Conservation (phyloP, 768 basidiomycete species). For the Phanerodontia chrysosporium region DNA sequence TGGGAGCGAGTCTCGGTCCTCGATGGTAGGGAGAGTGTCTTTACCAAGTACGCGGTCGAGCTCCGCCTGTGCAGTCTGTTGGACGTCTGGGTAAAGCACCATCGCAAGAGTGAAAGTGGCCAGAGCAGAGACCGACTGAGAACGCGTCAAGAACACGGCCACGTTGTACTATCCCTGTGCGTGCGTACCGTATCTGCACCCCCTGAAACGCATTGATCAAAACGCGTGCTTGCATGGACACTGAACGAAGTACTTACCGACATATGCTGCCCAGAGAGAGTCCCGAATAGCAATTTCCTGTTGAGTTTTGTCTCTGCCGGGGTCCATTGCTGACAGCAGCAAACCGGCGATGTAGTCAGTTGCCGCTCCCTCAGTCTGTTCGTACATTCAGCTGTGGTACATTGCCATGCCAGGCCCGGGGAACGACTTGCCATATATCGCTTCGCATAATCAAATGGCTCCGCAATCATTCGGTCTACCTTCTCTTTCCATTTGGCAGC, state of each 20-base stretch:
- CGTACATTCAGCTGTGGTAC: background rate
- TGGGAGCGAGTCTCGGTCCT: conserved; percentile 1
- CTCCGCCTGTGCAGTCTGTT: conserved; percentile 6
- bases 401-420: background rate
- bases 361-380: background rate
- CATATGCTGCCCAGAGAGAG: conserved; percentile 21
- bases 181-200: conserved; percentile 5
- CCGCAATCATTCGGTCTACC: conserved; percentile 59
- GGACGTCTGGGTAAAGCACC: conserved; percentile 8
- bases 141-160: no score
- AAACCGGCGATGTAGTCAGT: background rate
- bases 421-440: conserved; percentile 43
- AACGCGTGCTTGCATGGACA: background rate
- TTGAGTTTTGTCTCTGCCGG: background rate
- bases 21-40: conserved; percentile 31
- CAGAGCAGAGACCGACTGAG: conserved; percentile 39
- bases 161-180: no score
- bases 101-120: conserved; percentile 39
- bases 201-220: background rate
- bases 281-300: background rate
- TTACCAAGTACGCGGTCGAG: conserved; percentile 33
- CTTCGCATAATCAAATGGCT: conserved; percentile 57
- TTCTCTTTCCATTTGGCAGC: conserved; percentile 58
- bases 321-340: background rate
- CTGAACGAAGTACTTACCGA: background rate